These are phyloP conservation scores for Gossypium herbaceum DNA, from an alignment of 345 rosid species.

Conservation along the genomic window DNA sequence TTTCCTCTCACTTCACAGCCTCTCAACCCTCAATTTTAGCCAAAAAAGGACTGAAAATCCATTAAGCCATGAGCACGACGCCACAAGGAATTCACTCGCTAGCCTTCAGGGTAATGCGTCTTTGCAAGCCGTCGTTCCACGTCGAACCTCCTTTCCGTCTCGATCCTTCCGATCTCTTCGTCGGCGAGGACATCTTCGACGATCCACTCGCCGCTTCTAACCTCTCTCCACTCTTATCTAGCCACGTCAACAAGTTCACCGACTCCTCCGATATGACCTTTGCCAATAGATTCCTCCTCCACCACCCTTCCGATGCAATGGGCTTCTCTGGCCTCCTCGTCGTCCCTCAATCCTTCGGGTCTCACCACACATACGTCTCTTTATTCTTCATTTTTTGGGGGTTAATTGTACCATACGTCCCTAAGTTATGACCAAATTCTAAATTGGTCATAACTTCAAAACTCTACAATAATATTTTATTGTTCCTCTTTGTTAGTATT, in stretches of 20 bases:
- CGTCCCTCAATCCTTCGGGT: conserved; percentile 92
- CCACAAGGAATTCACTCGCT: conserved; percentile 82
- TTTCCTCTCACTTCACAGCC: not conserved
- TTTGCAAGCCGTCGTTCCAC: conserved; percentile 86
- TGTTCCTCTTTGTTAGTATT: not conserved
- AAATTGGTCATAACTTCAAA: not conserved
- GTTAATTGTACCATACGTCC: not conserved
- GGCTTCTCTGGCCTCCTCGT: conserved; percentile 95
- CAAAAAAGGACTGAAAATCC: not conserved
- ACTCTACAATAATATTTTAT: not conserved
- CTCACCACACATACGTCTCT: not conserved
- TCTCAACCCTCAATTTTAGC: not conserved
- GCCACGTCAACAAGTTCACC: conserved; percentile 23
- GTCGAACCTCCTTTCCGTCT: conserved; percentile 77
- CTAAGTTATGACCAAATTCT: not conserved
- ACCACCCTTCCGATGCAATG: conserved; percentile 67
- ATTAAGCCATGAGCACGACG: conserved; percentile 42
- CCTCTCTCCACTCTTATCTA: conserved; percentile 44
- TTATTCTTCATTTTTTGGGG: not conserved
- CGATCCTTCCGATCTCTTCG: conserved; percentile 81
- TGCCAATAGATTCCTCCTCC: conserved; percentile 63
- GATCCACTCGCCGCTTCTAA: conserved; percentile 68
- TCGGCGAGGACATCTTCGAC: conserved; percentile 92
- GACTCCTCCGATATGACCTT: conserved; percentile 67
- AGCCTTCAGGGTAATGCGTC: conserved; percentile 94